These are phyloP conservation scores for Esteya vermicola DNA, from an alignment of 2,329 filamentous ascomycete species.

Conservation along the genomic window DNA sequence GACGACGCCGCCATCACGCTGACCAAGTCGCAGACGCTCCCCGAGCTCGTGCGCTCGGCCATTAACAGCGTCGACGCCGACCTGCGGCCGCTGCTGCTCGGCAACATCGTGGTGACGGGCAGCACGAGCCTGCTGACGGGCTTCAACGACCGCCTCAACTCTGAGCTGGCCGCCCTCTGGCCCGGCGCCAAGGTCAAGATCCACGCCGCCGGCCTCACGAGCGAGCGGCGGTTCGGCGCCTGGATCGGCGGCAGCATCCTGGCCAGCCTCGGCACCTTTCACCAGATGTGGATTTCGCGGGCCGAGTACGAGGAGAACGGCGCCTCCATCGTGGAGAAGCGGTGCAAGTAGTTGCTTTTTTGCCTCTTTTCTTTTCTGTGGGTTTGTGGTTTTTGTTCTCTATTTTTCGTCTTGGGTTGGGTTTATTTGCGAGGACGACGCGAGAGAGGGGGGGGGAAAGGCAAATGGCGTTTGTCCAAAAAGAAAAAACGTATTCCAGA, in stretches of 20 bases:
- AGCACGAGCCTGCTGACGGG: constrained; percentile 78
- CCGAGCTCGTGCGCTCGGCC: constrained; percentile 64
- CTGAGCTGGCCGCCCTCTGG: constrained; percentile 68
- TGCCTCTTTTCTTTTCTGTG: too few relatives aligned
- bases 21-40: constrained; percentile 65
- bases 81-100: constrained; percentile 65
- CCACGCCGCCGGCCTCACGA: constrained; percentile 71
- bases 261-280: constrained; percentile 89
- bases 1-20: constrained; percentile 14
- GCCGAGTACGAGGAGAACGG: constrained; percentile 98
- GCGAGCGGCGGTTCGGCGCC: constrained; percentile 75
- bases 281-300: constrained; percentile 97
- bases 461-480: too few relatives aligned
- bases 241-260: constrained; percentile 97
- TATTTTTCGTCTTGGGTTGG: too few relatives aligned
- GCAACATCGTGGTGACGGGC: constrained; percentile 86
- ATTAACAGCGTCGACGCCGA: constrained; percentile 79
- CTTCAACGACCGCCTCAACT: constrained; percentile 80
- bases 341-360: constrained; percentile 88
- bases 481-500: too few relatives aligned
- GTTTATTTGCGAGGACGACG: too few relatives aligned
- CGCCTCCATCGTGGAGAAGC: constrained; percentile 78
- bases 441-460: too few relatives aligned
- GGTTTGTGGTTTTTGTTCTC: not conserved
- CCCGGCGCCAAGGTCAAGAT: constrained; percentile 80